Percentiles rank a stretch among this genome's conserved stretches.
Evolutionary conservation across 2,329 filamentous ascomycete genomes (phyloP).

Genomic region (Hypoxylon rubiginosum): DNA sequence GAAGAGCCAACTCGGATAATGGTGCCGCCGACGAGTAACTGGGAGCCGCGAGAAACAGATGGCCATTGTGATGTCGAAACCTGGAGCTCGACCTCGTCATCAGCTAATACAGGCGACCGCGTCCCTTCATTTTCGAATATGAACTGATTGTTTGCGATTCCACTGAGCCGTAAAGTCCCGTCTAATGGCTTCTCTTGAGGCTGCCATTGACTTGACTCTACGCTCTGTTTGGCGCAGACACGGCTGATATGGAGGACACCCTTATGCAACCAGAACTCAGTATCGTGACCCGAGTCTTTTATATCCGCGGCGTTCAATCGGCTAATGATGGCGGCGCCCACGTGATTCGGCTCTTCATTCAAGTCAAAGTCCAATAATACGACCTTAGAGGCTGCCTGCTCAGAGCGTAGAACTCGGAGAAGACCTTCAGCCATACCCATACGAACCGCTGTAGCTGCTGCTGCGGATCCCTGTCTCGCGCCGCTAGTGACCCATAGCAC

Average conservation of each 20-base stretch:
- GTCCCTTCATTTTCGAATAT: constrained; percentile 9
- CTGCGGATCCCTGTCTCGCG: constrained; percentile 37
- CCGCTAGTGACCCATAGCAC: constrained; percentile 43
- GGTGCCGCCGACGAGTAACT: constrained; percentile 13
- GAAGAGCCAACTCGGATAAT: constrained; percentile 18
- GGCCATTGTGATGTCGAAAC: constrained; percentile 21
- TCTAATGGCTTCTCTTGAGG: constrained; percentile 11
- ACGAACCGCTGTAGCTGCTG: constrained; percentile 20
- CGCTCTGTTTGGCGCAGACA: constrained; percentile 23
- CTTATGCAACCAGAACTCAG: constrained; percentile 46
- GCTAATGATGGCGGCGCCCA: constrained; percentile 29
- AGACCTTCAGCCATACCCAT: constrained; percentile 43
- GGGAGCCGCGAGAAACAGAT: constrained; percentile 3
- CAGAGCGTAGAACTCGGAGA: constrained; percentile 43
- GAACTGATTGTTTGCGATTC: constrained; percentile 8
- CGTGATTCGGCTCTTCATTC: constrained; percentile 21
- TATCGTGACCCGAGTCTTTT: constrained; percentile 38
- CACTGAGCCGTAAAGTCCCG: constrained; percentile 2
- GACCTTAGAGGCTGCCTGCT: constrained; percentile 39
- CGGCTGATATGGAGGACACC: constrained; percentile 40
- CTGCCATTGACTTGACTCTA: constrained; percentile 2
- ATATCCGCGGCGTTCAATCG: constrained; percentile 27
- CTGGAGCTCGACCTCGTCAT: constrained; percentile 28
- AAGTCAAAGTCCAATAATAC: constrained; percentile 41
- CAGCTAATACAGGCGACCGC: constrained; percentile 5